A percentile compares a stretch with the other conserved stretches of the same genome.
Conservation (phyloP, 1,284 basidiomycete species). For the Mycena sp. region DNA sequence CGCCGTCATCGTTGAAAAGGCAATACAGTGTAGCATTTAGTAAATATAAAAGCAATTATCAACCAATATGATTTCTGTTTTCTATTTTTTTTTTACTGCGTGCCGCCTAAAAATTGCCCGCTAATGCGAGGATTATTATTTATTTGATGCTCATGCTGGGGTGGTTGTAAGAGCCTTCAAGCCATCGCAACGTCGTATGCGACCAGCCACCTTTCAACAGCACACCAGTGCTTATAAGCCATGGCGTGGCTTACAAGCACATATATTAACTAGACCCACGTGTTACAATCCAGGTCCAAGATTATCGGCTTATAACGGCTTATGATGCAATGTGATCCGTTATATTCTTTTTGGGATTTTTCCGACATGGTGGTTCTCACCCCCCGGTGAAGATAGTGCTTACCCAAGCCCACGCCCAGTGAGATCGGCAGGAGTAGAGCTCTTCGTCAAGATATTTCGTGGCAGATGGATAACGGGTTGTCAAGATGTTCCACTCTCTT, state of each 20-base stretch:
- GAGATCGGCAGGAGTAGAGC: too few species aligned
- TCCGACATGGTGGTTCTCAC: constrained; percentile 15
- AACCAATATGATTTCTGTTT: constrained; percentile 3
- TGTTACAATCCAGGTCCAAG: neutral
- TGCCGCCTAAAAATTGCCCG: neutral
- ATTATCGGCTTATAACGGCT: constrained; percentile 6
- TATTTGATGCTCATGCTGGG: neutral
- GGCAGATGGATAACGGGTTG: too few species aligned
- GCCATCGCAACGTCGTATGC: constrained; percentile 1
- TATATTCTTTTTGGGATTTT: constrained; percentile 6
- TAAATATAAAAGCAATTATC: neutral
- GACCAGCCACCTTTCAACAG: neutral
- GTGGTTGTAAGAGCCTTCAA: neutral
- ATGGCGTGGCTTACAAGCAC: too few species aligned
- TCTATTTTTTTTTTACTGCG: neutral
- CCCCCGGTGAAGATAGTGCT: too few species aligned
- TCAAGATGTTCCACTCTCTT: too few species aligned
- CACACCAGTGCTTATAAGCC: constrained; percentile 1
- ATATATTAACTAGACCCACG: constrained; percentile 1
- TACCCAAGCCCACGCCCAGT: too few species aligned
- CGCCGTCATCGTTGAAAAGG: neutral
- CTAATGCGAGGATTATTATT: neutral
- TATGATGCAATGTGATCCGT: neutral
- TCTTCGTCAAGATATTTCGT: too few species aligned
- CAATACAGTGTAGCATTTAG: neutral